These are phyloP conservation scores for Euphorbia lathyris DNA, from an alignment of 345 rosid genomes.

Conservation along the genomic window DNA sequence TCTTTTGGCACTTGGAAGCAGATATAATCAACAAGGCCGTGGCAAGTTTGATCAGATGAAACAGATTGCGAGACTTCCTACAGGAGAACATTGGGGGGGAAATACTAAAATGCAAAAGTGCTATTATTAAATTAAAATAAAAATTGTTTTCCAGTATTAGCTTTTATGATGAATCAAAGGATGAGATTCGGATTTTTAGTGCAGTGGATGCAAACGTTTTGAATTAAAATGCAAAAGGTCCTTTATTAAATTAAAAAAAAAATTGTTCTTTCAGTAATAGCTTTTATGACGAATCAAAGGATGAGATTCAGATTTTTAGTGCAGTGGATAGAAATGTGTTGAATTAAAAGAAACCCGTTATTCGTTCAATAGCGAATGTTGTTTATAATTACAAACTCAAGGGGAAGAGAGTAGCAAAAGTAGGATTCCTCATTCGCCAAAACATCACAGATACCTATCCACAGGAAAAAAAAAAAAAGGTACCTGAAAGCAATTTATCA, in stretches of 20 bases:
- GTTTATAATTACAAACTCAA: background rate
- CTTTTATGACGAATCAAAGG: background rate
- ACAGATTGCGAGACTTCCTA: slow-evolving; percentile 42
- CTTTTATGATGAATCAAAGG: background rate
- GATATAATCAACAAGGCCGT: slow-evolving; percentile 54
- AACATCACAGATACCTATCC: background rate
- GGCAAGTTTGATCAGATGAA: slow-evolving; percentile 29
- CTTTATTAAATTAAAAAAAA: background rate
- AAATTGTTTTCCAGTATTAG: background rate
- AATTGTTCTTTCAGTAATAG: no score
- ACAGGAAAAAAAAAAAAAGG: background rate
- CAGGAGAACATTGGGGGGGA: slow-evolving; percentile 7
- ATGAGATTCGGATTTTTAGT: background rate
- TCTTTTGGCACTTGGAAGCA: slow-evolving; percentile 64
- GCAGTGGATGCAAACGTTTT: background rate
- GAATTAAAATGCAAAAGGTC: slow-evolving; percentile 1
- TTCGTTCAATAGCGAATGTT: no score
- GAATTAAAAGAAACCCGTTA: no score
- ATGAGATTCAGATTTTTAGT: background rate
- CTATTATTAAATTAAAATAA: background rate
- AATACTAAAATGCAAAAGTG: slow-evolving; percentile 3
- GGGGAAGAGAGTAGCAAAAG: background rate
- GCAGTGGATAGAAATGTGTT: background rate
- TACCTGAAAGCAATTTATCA: slow-evolving; percentile 26
- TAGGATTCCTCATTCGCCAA: background rate